phyloP scores from a whole-genome alignment of 768 basidiomycete genomes.

The Holtermannia corniformis region DNA sequence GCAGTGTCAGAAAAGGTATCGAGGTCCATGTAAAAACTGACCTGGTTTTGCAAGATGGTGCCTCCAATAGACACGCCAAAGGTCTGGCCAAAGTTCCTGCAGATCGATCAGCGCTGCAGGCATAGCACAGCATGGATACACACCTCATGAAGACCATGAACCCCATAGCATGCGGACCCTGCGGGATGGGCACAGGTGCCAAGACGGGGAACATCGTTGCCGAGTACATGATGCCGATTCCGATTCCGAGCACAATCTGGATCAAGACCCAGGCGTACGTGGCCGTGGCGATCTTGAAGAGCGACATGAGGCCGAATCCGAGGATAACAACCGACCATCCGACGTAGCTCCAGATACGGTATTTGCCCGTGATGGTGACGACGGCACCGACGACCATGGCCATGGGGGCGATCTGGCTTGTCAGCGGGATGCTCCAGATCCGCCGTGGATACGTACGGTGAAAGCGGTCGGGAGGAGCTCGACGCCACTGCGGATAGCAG shows the following conservation, averaged over 20 bases:
- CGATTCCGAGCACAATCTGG: background rate
- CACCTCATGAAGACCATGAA: background rate
- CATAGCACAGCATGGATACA: no score
- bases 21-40: background rate
- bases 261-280: background rate
- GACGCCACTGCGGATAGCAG: background rate
- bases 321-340: background rate
- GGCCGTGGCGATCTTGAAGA: background rate
- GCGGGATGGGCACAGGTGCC: background rate
- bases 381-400: background rate
- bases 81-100: background rate
- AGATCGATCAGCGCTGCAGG: no score
- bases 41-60: background rate
- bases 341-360: background rate
- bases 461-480: background rate
- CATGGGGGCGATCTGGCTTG: background rate
- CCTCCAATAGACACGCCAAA: background rate
- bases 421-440: background rate
- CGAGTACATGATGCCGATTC: background rate
- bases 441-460: background rate
- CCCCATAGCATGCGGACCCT: background rate
- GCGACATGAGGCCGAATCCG: background rate
- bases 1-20: no score
- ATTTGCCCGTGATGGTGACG: background rate
- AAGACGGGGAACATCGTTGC: background rate